Conservation (phyloP, 257 asterid genomes). For the Fraxinus quadrangulata region DNA sequence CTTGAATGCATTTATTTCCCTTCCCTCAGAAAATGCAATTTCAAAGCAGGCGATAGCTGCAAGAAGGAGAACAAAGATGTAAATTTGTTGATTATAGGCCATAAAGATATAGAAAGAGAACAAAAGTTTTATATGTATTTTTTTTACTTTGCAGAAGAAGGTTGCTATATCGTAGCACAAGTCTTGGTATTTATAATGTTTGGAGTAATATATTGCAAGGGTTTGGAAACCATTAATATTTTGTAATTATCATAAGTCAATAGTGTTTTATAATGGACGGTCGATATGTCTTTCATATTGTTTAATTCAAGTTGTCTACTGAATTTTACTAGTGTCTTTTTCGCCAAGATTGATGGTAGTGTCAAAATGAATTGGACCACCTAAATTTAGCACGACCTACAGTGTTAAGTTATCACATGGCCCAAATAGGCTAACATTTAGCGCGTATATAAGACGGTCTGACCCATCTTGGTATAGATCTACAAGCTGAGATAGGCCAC, state of each 20-base stretch:
- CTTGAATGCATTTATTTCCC: conserved; percentile 38
- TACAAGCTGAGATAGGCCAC: too few species aligned
- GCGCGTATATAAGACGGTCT: too few species aligned
- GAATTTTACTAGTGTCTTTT: background rate
- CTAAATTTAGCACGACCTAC: too few species aligned
- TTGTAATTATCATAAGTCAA: background rate
- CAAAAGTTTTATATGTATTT: background rate
- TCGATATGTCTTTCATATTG: too few species aligned
- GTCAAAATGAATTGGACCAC: too few species aligned
- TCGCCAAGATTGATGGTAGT: too few species aligned
- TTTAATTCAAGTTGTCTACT: background rate
- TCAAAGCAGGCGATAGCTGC: conserved; percentile 18
- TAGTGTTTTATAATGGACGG: too few species aligned
- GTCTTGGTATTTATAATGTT: conserved; percentile 21
- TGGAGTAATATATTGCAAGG: background rate
- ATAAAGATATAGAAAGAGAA: conserved; percentile 9
- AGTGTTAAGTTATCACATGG: too few species aligned
- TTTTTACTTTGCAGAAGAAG: conserved; percentile 32
- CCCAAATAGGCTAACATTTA: too few species aligned
- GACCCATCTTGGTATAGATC: too few species aligned
- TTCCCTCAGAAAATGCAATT: conserved; percentile 39
- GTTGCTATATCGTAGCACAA: conserved; percentile 17
- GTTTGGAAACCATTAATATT: background rate
- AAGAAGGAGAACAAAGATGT: conserved; percentile 36
- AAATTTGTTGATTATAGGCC: conserved; percentile 36